Percentiles rank a stretch among this genome's conserved stretches.
phyloP scores from a whole-genome alignment of 169 alveolate species.

The Plasmodium adleri region DNA sequence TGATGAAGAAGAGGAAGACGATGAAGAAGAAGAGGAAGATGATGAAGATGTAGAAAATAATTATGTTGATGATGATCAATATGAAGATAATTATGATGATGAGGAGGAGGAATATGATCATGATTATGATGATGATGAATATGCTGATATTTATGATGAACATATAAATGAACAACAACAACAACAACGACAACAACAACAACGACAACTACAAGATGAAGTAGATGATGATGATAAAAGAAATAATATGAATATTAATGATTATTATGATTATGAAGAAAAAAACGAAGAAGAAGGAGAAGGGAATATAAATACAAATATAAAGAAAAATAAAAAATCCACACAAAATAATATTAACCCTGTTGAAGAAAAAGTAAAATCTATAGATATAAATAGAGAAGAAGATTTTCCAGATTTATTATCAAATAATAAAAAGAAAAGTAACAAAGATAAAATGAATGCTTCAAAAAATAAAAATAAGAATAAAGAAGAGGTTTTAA shows the following conservation, averaged over 20 bases:
- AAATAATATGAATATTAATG: background rate
- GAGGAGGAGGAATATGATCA: no score
- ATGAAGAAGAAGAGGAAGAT: conserved; percentile 1
- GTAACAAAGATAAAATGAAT: background rate
- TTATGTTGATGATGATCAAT: background rate
- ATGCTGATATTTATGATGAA: background rate
- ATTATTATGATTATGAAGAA: background rate
- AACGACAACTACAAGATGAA: no score
- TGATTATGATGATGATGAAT: background rate
- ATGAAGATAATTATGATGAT: no score
- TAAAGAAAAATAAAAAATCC: background rate
- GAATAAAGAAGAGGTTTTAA: background rate
- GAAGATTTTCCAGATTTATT: conserved; percentile 2
- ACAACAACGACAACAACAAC: no score
- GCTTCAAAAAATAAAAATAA: background rate
- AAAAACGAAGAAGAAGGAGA: background rate
- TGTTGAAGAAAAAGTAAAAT: background rate
- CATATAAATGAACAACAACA: no score
- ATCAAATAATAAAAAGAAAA: background rate
- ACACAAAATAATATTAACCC: background rate
- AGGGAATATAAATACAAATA: background rate
- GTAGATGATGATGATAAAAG: background rate
- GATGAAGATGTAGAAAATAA: background rate
- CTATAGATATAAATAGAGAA: background rate
- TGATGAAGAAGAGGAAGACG: conserved; percentile 8